Percentiles rank a stretch among this genome's conserved stretches.
Evolutionary conservation across 2,329 filamentous ascomycete species (phyloP).

Genomic region (Exophiala xenobiotica): DNA sequence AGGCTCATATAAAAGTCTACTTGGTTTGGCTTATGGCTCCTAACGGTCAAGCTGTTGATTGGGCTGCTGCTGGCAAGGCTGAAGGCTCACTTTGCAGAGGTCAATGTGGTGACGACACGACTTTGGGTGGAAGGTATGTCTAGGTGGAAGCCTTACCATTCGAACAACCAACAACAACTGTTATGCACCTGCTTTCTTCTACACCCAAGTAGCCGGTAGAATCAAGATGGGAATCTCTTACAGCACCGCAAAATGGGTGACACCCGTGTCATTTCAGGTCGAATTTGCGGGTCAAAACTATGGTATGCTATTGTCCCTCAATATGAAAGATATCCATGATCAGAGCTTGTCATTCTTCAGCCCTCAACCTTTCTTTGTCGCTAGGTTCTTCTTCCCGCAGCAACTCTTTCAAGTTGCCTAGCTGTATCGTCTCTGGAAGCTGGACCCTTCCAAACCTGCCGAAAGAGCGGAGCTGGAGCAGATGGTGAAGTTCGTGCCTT

Average conservation of each 20-base stretch:
- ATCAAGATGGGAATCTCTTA: slow-evolving; percentile 16
- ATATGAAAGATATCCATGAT: slow-evolving; percentile 61
- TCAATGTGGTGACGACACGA: slow-evolving; percentile 5
- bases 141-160: not conserved
- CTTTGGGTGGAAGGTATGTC: not conserved
- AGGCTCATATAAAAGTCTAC: not conserved
- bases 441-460: slow-evolving; percentile 40
- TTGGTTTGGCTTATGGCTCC: too few species aligned
- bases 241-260: slow-evolving; percentile 30
- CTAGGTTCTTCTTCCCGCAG: slow-evolving; percentile 61
- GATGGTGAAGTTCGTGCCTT: slow-evolving; percentile 57
- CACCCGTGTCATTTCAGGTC: slow-evolving; percentile 55
- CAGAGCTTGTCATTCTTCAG: slow-evolving; percentile 59
- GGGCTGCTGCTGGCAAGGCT: not conserved
- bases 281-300: slow-evolving; percentile 62
- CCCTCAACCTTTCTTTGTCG: slow-evolving; percentile 60
- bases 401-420: slow-evolving; percentile 59
- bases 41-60: not conserved
- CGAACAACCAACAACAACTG: not conserved
- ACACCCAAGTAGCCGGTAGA: not conserved
- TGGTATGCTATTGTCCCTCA: slow-evolving; percentile 56
- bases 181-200: not conserved
- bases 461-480: slow-evolving; percentile 46
- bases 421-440: slow-evolving; percentile 57
- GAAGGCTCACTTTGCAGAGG: not conserved